Conservation (phyloP, 2,329 filamentous ascomycete species). For the Paracorniculantispora psalliotae region DNA sequence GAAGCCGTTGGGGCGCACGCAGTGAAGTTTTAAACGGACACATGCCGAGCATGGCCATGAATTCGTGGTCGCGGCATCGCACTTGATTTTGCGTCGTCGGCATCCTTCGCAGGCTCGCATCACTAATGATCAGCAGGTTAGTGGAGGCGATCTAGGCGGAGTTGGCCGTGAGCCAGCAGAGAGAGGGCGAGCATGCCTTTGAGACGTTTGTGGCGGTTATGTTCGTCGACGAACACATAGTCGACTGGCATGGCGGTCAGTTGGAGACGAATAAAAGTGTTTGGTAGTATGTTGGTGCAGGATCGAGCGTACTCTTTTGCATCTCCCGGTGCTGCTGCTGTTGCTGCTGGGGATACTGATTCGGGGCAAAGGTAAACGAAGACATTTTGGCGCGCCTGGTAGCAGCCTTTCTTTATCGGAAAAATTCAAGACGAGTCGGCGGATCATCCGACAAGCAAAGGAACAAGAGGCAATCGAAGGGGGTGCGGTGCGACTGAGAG, state of each 20-base stretch:
- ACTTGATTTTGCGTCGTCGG: constrained; percentile 93
- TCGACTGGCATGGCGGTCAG: constrained; percentile 51
- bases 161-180: background rate
- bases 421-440: constrained; percentile 2
- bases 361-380: constrained; percentile 70
- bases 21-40: constrained; percentile 85
- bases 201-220: constrained; percentile 93
- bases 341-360: constrained; percentile 38
- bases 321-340: constrained; percentile 49
- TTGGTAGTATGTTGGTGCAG: background rate
- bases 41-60: constrained; percentile 97
- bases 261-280: background rate
- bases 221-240: constrained; percentile 98
- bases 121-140: constrained; percentile 46
- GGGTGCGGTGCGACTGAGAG: background rate
- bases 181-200: constrained; percentile 62
- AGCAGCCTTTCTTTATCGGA: constrained; percentile 59
- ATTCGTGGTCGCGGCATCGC: constrained; percentile 93
- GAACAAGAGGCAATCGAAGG: constrained; percentile 1
- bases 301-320: constrained; percentile 11
- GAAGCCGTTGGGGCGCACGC: constrained; percentile 79
- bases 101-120: constrained; percentile 98
- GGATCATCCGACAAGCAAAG: background rate
- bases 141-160: background rate
- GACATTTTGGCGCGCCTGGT: constrained; percentile 65